These are phyloP conservation scores for Globisporangium spiculum DNA, from an alignment of 352 stramenopile genomes.

Conservation along the genomic window DNA sequence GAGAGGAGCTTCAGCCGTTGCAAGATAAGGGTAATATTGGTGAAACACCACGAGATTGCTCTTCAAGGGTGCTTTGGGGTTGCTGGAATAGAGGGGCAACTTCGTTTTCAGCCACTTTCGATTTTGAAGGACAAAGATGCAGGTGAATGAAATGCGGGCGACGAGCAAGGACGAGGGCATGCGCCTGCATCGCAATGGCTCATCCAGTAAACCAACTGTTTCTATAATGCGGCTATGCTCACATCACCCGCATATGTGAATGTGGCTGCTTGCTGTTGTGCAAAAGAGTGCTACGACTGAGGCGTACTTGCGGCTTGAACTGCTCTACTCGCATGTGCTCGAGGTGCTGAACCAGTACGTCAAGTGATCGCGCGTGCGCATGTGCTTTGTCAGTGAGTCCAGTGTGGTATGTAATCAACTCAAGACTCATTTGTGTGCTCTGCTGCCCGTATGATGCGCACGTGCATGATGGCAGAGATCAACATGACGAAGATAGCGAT, in stretches of 20 bases:
- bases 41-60: background rate
- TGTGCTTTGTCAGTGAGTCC: background rate
- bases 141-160: background rate
- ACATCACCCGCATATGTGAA: background rate
- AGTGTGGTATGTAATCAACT: background rate
- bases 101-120: background rate
- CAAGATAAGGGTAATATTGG: background rate
- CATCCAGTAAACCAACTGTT: background rate
- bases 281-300: slow-evolving; percentile 20
- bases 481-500: background rate
- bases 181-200: background rate
- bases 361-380: background rate
- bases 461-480: background rate
- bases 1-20: background rate
- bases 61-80: background rate
- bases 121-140: background rate
- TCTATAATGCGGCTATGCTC: background rate
- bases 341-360: slow-evolving; percentile 26
- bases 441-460: background rate
- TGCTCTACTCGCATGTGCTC: slow-evolving; percentile 32
- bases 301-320: slow-evolving; percentile 29
- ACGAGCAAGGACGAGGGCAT: background rate
- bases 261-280: background rate
- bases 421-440: background rate
- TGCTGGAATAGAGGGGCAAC: slow-evolving; percentile 11